phyloP scores from a whole-genome alignment of 768 basidiomycete genomes.

The Coprinopsis marcescibilis region DNA sequence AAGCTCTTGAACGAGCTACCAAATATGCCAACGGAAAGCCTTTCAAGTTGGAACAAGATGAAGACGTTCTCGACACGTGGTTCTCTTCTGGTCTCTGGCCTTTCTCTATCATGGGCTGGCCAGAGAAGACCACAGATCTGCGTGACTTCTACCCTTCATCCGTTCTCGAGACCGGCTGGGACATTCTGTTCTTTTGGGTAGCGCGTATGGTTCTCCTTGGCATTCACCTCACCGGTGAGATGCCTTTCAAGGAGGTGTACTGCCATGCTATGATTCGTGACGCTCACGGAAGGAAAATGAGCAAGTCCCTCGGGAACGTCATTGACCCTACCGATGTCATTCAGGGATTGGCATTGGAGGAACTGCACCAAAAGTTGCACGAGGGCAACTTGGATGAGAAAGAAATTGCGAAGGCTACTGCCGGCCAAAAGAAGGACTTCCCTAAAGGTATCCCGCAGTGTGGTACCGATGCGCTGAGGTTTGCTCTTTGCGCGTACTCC shows the following conservation, averaged over 20 bases:
- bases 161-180: slow-evolving; percentile 98
- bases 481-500: slow-evolving; percentile 93
- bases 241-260: slow-evolving; percentile 94
- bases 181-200: slow-evolving; percentile 99
- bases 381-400: slow-evolving; percentile 92
- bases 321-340: slow-evolving; percentile 97
- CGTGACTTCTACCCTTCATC: slow-evolving; percentile 81
- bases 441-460: slow-evolving; percentile 99
- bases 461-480: slow-evolving; percentile 92
- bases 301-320: slow-evolving; percentile 95
- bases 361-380: slow-evolving; percentile 76
- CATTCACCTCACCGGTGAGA: slow-evolving; percentile 75
- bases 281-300: slow-evolving; percentile 98
- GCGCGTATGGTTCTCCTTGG: slow-evolving; percentile 97
- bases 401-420: slow-evolving; percentile 85
- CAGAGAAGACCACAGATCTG: slow-evolving; percentile 82
- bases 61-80: slow-evolving; percentile 98
- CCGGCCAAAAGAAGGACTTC: slow-evolving; percentile 98
- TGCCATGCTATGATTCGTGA: slow-evolving; percentile 99
- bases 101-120: slow-evolving; percentile 97
- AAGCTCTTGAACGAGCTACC: slow-evolving; percentile 74
- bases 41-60: slow-evolving; percentile 86
- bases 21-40: slow-evolving; percentile 56
- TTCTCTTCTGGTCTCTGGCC: slow-evolving; percentile 98
- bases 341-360: slow-evolving; percentile 72